These are phyloP conservation scores for Nitzschia sp. DNA, from an alignment of 108 stramenopile genomes.

Conservation along the genomic window DNA sequence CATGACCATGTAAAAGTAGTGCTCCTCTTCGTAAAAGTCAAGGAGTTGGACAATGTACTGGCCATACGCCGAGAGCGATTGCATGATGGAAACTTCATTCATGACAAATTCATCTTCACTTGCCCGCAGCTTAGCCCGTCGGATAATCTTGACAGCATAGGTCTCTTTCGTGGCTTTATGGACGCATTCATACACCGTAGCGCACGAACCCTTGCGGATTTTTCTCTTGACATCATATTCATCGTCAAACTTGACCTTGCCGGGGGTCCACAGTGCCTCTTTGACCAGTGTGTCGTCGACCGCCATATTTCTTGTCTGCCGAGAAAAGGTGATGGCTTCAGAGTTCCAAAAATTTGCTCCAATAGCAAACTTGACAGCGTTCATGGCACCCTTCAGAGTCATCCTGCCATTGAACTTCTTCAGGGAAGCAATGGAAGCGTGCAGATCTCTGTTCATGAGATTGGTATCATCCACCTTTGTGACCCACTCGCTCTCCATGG, in stretches of 20 bases:
- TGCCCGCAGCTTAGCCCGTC: slow-evolving; percentile 16
- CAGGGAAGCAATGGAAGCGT: slow-evolving; percentile 31
- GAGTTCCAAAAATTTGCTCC: slow-evolving; percentile 52
- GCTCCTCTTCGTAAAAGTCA: slow-evolving; percentile 92
- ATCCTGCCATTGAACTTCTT: slow-evolving; percentile 28
- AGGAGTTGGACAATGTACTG: slow-evolving; percentile 76
- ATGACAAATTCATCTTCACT: slow-evolving; percentile 28
- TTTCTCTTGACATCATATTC: slow-evolving; percentile 56
- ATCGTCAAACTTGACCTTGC: slow-evolving; percentile 48
- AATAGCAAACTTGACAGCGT: slow-evolving; percentile 46
- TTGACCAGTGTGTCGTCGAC: slow-evolving; percentile 36
- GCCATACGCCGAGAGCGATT: slow-evolving; percentile 38
- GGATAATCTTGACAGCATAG: slow-evolving; percentile 44
- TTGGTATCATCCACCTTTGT: slow-evolving; percentile 20
- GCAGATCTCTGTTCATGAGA: slow-evolving; percentile 43
- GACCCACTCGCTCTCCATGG: slow-evolving; percentile 75
- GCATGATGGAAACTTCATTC: slow-evolving; percentile 67
- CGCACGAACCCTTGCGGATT: slow-evolving; percentile 81
- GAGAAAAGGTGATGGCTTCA: slow-evolving; percentile 31
- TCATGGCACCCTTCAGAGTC: slow-evolving; percentile 56
- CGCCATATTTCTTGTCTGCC: slow-evolving; percentile 12
- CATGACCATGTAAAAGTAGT: slow-evolving; percentile 87
- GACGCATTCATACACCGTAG: slow-evolving; percentile 72
- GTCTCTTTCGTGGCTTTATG: slow-evolving; percentile 31
- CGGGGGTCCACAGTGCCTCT: slow-evolving; percentile 14